These are phyloP conservation scores for Plantago major DNA, from an alignment of 257 asterid species.

Conservation along the genomic window DNA sequence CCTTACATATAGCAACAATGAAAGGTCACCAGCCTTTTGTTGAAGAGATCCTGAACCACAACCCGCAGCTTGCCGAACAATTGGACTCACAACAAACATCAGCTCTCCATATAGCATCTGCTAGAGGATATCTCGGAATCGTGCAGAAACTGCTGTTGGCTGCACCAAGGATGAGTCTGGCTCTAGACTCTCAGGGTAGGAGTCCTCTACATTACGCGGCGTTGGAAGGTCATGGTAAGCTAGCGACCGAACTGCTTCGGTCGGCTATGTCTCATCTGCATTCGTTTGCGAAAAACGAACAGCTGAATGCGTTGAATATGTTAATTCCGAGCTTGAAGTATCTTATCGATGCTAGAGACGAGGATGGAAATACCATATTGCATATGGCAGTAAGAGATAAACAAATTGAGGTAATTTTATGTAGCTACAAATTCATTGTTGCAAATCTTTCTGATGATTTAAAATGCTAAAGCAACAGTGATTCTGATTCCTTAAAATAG, in stretches of 20 bases:
- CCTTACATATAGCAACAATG: conserved; percentile 46
- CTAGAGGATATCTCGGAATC: conserved; percentile 25
- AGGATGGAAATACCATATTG: conserved; percentile 39
- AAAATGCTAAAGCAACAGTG: too few relatives aligned
- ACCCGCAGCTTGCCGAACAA: too few relatives aligned
- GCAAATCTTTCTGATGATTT: too few relatives aligned
- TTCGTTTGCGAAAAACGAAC: conserved; percentile 37
- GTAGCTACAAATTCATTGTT: too few relatives aligned
- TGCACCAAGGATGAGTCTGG: conserved; percentile 28
- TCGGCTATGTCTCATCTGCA: conserved; percentile 29
- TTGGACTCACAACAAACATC: too few relatives aligned
- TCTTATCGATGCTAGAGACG: conserved; percentile 21
- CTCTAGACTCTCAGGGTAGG: conserved; percentile 27
- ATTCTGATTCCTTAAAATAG: too few relatives aligned
- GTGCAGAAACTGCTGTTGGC: conserved; percentile 23
- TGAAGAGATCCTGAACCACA: too few relatives aligned
- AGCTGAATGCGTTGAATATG: conserved; percentile 31
- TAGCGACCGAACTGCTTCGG: conserved; percentile 21
- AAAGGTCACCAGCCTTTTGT: too few relatives aligned
- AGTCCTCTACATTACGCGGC: conserved; percentile 56
- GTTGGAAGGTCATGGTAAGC: conserved; percentile 33
- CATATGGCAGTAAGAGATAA: conserved; percentile 28
- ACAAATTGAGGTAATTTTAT: conserved; percentile 36
- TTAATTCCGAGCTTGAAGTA: conserved; percentile 23
- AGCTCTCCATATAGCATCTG: too few relatives aligned